A percentile compares a stretch with the other conserved stretches of the same genome.
phyloP scores from a whole-genome alignment of 1,284 basidiomycete genomes.

The Austroboletus novae-zelandiae region DNA sequence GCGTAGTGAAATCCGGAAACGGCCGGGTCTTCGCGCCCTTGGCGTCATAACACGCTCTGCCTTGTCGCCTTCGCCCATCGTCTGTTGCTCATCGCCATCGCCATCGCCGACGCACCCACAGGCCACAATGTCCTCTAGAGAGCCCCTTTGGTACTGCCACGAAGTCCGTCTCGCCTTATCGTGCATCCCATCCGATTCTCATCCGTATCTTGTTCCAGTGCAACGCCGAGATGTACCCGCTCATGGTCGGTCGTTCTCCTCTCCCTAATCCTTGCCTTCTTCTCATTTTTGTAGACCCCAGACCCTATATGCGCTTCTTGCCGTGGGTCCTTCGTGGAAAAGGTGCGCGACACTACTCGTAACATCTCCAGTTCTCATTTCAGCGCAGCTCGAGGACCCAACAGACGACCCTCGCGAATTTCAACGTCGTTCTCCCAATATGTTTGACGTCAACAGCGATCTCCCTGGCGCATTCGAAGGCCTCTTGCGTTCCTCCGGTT shows the following conservation, averaged over 20 bases:
- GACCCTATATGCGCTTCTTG: conserved; percentile 76
- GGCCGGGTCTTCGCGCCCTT: not conserved
- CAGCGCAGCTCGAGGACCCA: conserved; percentile 63
- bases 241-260: conserved; percentile 56
- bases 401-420: conserved; percentile 71
- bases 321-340: conserved; percentile 71
- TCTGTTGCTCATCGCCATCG: conserved; percentile 3
- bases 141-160: conserved; percentile 78
- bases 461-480: conserved; percentile 40
- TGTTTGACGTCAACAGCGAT: conserved; percentile 32
- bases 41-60: conserved; percentile 11
- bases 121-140: conserved; percentile 58
- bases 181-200: not conserved
- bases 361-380: not conserved
- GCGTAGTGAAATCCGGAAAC: too few species aligned
- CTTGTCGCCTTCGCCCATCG: not conserved
- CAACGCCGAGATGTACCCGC: conserved; percentile 72
- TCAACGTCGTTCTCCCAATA: conserved; percentile 33
- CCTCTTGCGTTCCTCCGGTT: conserved; percentile 35
- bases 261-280: not conserved
- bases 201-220: conserved; percentile 46
- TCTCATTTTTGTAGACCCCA: conserved; percentile 46
- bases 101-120: not conserved
- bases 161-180: conserved; percentile 45
- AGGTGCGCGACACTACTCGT: conserved; percentile 38